These are phyloP conservation scores for Globisporangium viniferum DNA, from an alignment of 352 stramenopile species.

Conservation along the genomic window DNA sequence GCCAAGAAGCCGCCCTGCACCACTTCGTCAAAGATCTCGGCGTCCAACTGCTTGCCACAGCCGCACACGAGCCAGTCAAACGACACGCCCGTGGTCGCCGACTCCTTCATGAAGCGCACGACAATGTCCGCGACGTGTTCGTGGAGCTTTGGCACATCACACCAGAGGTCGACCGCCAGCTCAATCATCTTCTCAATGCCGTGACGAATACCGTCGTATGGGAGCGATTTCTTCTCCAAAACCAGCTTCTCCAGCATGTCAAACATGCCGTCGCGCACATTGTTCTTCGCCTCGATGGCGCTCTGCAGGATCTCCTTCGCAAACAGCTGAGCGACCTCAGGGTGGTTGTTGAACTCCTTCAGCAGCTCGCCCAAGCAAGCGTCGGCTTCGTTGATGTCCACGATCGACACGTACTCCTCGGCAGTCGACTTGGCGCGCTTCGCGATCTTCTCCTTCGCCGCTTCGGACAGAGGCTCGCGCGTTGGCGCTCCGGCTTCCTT, in stretches of 20 bases:
- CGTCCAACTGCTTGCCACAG: slow-evolving; percentile 46
- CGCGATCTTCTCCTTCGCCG: slow-evolving; percentile 56
- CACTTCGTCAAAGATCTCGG: slow-evolving; percentile 61
- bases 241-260: slow-evolving; percentile 66
- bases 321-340: slow-evolving; percentile 55
- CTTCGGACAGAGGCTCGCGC: slow-evolving; percentile 49
- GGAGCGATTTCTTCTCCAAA: slow-evolving; percentile 55
- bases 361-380: slow-evolving; percentile 56
- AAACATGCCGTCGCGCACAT: slow-evolving; percentile 52
- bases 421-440: slow-evolving; percentile 80
- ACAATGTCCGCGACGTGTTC: slow-evolving; percentile 70
- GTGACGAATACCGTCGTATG: slow-evolving; percentile 52
- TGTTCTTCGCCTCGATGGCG: slow-evolving; percentile 67
- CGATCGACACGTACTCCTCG: slow-evolving; percentile 76
- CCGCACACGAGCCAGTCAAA: slow-evolving; percentile 67
- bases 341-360: slow-evolving; percentile 63
- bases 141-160: slow-evolving; percentile 79
- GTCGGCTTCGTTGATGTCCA: slow-evolving; percentile 67
- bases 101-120: slow-evolving; percentile 69
- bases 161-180: slow-evolving; percentile 66
- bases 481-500: slow-evolving; percentile 29
- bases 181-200: slow-evolving; percentile 61
- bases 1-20: slow-evolving; percentile 69
- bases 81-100: slow-evolving; percentile 49
- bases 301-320: slow-evolving; percentile 53